Conservation (phyloP, 2,329 filamentous ascomycete species). For the Claviceps digitariae region DNA sequence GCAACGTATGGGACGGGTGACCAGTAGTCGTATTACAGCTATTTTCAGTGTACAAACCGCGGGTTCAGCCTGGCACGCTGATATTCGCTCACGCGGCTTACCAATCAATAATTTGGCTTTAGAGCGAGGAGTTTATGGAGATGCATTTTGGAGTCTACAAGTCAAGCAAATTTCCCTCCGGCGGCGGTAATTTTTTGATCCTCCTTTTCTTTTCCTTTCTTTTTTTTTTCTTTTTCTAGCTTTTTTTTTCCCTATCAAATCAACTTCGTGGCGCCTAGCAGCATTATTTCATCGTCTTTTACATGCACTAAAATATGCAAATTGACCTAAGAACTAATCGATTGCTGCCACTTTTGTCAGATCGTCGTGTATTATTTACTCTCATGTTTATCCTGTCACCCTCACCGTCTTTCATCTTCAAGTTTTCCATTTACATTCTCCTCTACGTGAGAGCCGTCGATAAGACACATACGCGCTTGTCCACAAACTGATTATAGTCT, state of each 20-base stretch:
- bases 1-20: conserved; percentile 27
- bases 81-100: not conserved
- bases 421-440: too few relatives aligned
- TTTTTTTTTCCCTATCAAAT: not conserved
- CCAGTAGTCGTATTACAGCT: not conserved
- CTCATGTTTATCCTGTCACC: too few relatives aligned
- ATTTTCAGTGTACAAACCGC: not conserved
- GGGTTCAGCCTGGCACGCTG: not conserved
- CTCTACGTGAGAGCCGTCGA: not conserved
- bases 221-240: not conserved
- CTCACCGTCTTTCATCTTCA: too few relatives aligned
- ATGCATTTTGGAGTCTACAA: not conserved
- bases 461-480: not conserved
- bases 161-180: not conserved
- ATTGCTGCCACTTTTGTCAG: not conserved
- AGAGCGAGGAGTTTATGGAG: conserved; percentile 16
- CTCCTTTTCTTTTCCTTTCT: not conserved
- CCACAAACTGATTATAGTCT: not conserved
- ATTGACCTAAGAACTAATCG: not conserved
- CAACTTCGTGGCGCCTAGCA: not conserved
- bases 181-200: not conserved
- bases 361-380: too few relatives aligned
- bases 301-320: not conserved
- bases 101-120: conserved; percentile 1
- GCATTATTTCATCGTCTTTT: too few relatives aligned